These are phyloP conservation scores for Terana coerulea DNA, from an alignment of 768 basidiomycete genomes.

Conservation along the genomic window DNA sequence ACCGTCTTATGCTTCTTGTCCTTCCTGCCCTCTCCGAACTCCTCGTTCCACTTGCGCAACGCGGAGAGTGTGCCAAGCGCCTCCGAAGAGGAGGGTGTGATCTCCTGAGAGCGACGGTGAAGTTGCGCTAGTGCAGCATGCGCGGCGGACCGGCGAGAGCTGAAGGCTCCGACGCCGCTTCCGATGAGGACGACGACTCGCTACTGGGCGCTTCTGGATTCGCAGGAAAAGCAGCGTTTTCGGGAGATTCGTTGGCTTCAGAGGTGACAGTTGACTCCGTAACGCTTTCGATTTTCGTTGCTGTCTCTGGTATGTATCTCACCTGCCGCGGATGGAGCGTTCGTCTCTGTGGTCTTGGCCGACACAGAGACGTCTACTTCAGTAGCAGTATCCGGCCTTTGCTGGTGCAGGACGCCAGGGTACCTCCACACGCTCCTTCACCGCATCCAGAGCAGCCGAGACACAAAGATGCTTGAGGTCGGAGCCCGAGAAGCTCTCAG, in stretches of 20 bases:
- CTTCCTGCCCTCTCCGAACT: conserved; percentile 83
- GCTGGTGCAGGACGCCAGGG: conserved; percentile 69
- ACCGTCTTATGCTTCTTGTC: conserved; percentile 59
- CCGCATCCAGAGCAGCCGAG: conserved; percentile 84
- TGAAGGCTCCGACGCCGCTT: conserved; percentile 1
- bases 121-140: conserved; percentile 57
- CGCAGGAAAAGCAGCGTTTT: neutral
- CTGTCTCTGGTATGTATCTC: too few species aligned
- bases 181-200: neutral
- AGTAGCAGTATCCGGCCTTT: neutral
- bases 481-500: conserved; percentile 88
- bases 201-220: neutral
- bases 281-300: too few species aligned
- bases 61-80: conserved; percentile 69
- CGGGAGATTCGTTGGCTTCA: neutral
- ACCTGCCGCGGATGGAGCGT: too few species aligned
- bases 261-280: neutral
- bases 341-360: neutral
- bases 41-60: conserved; percentile 86
- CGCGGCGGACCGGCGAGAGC: conserved; percentile 22
- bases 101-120: conserved; percentile 83
- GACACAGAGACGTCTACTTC: neutral
- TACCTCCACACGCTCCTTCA: conserved; percentile 78
- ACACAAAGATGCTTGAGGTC: conserved; percentile 95
- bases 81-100: conserved; percentile 87